phyloP scores from a whole-genome alignment of 2,329 filamentous ascomycete species.

The Phoma sp. region DNA sequence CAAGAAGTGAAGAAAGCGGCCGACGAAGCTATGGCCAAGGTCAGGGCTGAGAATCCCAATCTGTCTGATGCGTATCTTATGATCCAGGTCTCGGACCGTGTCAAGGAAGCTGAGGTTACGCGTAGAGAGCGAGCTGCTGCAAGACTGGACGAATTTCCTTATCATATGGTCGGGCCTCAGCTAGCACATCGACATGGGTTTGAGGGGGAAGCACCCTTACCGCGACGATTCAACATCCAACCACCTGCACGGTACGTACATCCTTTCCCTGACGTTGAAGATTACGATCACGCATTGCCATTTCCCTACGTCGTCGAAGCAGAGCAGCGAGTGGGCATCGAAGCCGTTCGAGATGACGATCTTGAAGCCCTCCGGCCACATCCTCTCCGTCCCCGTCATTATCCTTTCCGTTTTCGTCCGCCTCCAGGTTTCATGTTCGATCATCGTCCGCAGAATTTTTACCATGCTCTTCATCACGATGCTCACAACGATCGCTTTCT shows the following conservation, averaged over 20 bases:
- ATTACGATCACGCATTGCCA: neutral
- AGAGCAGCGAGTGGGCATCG: neutral
- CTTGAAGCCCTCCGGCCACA: neutral
- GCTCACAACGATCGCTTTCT: neutral
- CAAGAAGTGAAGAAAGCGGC: conserved; percentile 69
- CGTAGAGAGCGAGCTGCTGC: conserved; percentile 27
- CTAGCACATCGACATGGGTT: conserved; percentile 15
- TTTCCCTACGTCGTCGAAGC: neutral
- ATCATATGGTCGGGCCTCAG: conserved; percentile 28
- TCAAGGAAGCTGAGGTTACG: conserved; percentile 46
- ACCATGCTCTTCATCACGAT: too few species aligned
- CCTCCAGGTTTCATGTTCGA: neutral
- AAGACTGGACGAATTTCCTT: conserved; percentile 26
- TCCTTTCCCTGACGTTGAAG: neutral
- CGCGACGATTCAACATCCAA: neutral
- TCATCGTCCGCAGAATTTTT: neutral
- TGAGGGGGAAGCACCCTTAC: neutral
- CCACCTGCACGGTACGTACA: conserved; percentile 3
- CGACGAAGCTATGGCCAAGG: conserved; percentile 60
- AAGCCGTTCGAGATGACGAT: neutral
- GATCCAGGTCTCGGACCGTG: conserved; percentile 62
- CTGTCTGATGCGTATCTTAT: conserved; percentile 65
- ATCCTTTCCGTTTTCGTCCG: neutral
- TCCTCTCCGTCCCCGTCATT: neutral
- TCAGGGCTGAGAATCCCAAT: conserved; percentile 65